Evolutionary conservation across 345 rosid genomes (phyloP).

Genomic region (Euphorbia peplus): DNA sequence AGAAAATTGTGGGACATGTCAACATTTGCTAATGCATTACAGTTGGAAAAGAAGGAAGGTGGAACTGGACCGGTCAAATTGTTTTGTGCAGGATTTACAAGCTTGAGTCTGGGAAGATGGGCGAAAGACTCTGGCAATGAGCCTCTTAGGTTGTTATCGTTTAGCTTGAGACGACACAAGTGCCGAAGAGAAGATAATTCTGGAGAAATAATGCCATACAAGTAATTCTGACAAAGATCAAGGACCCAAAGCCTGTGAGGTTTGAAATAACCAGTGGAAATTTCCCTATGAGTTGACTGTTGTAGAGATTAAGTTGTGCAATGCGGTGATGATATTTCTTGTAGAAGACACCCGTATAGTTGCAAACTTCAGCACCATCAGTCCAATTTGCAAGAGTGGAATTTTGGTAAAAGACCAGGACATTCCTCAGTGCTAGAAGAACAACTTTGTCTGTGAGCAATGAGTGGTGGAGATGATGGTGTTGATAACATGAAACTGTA

Average conservation of each 20-base stretch:
- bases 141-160: slow-evolving; percentile 36
- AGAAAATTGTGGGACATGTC: slow-evolving; percentile 44
- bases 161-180: slow-evolving; percentile 28
- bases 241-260: slow-evolving; percentile 42
- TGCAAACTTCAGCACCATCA: slow-evolving; percentile 35
- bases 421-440: slow-evolving; percentile 44
- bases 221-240: slow-evolving; percentile 30
- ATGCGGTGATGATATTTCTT: slow-evolving; percentile 33
- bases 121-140: slow-evolving; percentile 35
- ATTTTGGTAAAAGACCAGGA: slow-evolving; percentile 28
- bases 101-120: slow-evolving; percentile 30
- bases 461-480: slow-evolving; percentile 25
- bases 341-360: slow-evolving; percentile 42
- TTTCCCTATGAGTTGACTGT: slow-evolving; percentile 25
- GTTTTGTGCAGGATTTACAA: slow-evolving; percentile 22
- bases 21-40: slow-evolving; percentile 34
- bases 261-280: slow-evolving; percentile 45
- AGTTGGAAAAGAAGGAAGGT: slow-evolving; percentile 44
- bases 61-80: slow-evolving; percentile 35
- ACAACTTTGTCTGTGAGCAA: slow-evolving; percentile 41
- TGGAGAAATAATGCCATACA: slow-evolving; percentile 40
- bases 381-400: slow-evolving; percentile 41
- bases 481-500: slow-evolving; percentile 18
- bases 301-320: slow-evolving; percentile 23
- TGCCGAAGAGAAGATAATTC: slow-evolving; percentile 36